Base-by-base conservation (phyloP, 2,329 filamentous ascomycete genomes). In the Arthrobotrys sinensis region DNA sequence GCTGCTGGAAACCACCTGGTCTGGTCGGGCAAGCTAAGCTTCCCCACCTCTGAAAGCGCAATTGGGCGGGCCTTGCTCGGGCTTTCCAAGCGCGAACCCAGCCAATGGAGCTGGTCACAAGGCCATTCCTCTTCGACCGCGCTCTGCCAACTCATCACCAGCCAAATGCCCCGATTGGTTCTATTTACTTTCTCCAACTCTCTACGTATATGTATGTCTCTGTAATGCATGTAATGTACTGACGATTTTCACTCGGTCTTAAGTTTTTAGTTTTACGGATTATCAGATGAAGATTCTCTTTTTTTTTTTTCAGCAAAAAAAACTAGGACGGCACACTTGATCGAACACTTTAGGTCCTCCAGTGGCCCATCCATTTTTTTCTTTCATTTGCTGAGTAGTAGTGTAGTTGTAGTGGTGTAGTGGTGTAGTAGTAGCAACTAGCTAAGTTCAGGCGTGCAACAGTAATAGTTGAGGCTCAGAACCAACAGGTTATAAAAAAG, bases 121-220 rank as follows among this genome's bases (percentile, higher is more conserved):
- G 57, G 68, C 48, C 64, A 36, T 28, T 43, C 57, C 48, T 50
- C 64, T 55, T 67, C 43, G 36, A 66, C 43, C 71, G 38, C 71
- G 43, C 57, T 43, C 43, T 71, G 73, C 73, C 73, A 77, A 71
- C 66, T 71, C 66, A 77, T 71, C 71, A 70, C 65, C 50, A n/a
- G 55, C 36, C 72, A 65, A 65, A 77, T 64, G 45, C 40, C 71
- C 71, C 64, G 71, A 76, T 76, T 76, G 71, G 71, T 50, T 62
- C 28, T 16, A 21, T 57, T 57, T 57, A 38, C 16, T 57, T 57
- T 10, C 19, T 24, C 10, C 21, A 19, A 1, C n/a, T 57, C 28
- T 38, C 52, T 38, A 1, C 1, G 12, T 6, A 8, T 14, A 38
- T 38, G 36, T 8, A 38, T 38, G 36, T 38, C 36, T 38, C 6